Conservation (phyloP, 179 eudicot species). For the Beta macrorhiza region DNA sequence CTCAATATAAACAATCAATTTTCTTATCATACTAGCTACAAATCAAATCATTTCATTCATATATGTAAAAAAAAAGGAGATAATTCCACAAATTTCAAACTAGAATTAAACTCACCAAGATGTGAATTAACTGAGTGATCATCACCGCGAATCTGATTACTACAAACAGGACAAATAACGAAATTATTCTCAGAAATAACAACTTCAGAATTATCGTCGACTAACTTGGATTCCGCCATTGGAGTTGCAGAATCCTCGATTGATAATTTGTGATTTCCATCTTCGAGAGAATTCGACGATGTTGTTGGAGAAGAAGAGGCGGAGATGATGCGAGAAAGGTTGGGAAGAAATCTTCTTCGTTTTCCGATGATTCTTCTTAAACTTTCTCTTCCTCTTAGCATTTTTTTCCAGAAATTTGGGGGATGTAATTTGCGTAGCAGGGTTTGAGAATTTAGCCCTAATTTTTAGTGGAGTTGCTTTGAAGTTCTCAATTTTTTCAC, state of each 20-base stretch:
- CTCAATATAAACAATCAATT: too few relatives aligned
- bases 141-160: constrained; percentile 46
- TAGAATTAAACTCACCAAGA: constrained; percentile 42
- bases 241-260: neutral
- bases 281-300: constrained; percentile 12
- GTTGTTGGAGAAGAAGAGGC: constrained; percentile 27
- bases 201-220: constrained; percentile 15
- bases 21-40: constrained; percentile 6
- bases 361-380: constrained; percentile 67
- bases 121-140: constrained; percentile 62
- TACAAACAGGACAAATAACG: constrained; percentile 77
- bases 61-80: too few relatives aligned
- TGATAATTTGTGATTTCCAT: neutral
- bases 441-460: neutral
- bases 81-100: neutral
- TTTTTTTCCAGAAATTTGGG: constrained; percentile 10
- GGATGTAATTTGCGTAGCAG: neutral
- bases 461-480: neutral
- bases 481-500: neutral
- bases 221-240: neutral
- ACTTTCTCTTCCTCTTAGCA: constrained; percentile 80
- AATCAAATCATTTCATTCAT: neutral
- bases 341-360: constrained; percentile 67
- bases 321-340: constrained; percentile 47
- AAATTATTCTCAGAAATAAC: constrained; percentile 12